Evolutionary conservation across 306 rosid species (phyloP).

Genomic region (Ziziphus jujuba): DNA sequence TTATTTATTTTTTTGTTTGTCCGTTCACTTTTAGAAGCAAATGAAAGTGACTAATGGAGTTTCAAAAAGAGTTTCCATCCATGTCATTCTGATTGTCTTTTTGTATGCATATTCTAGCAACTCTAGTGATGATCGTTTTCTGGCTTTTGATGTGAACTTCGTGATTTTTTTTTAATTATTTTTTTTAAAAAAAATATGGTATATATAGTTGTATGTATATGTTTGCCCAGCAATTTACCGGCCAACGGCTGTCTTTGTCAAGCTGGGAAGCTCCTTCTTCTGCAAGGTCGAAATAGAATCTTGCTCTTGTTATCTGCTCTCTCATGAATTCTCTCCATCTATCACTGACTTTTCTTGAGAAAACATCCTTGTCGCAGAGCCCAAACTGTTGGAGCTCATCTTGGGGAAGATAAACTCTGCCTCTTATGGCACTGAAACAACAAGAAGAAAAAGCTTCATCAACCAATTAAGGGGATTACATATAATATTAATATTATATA

Average conservation of each 20-base stretch:
- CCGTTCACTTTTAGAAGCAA: too few relatives aligned
- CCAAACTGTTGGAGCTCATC: slow-evolving; percentile 89
- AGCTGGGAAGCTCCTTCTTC: slow-evolving; percentile 88
- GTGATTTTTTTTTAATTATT: too few relatives aligned
- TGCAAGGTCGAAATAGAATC: slow-evolving; percentile 66
- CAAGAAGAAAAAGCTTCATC: background rate
- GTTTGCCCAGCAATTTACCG: slow-evolving; percentile 47
- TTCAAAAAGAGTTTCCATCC: too few relatives aligned
- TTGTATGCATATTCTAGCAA: too few relatives aligned
- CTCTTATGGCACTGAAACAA: slow-evolving; percentile 67
- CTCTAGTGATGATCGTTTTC: too few relatives aligned
- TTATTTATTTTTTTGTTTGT: too few relatives aligned
- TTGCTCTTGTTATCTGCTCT: slow-evolving; percentile 81
- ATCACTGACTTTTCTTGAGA: slow-evolving; percentile 56
- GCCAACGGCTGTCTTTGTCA: slow-evolving; percentile 90
- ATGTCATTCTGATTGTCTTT: too few relatives aligned
- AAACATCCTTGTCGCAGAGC: slow-evolving; percentile 53
- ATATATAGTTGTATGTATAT: background rate
- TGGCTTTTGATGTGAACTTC: background rate
- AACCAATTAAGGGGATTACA: background rate
- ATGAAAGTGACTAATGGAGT: too few relatives aligned
- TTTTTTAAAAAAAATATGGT: too few relatives aligned
- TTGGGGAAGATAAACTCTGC: slow-evolving; percentile 88
- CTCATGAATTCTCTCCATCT: slow-evolving; percentile 83
- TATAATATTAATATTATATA: too few relatives aligned